Percentiles rank a stretch among this genome's conserved stretches.
Evolutionary conservation across 1,139 yeast genomes (phyloP).

Genomic region (Geotrichum europaeum): DNA sequence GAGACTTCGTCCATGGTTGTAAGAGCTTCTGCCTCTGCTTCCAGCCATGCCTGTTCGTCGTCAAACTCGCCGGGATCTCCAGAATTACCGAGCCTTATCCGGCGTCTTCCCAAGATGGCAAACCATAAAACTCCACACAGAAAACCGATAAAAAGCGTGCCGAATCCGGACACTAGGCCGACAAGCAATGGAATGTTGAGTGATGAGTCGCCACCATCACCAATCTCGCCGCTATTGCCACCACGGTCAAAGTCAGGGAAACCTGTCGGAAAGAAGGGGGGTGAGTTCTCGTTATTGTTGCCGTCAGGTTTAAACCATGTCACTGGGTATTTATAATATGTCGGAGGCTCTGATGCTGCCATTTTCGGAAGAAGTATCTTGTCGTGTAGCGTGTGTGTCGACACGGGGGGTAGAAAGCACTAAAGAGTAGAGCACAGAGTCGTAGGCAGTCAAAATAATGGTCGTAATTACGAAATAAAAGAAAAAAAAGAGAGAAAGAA

Average conservation of each 20-base stretch:
- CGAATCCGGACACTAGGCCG: conserved; percentile 36
- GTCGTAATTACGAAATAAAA: neutral
- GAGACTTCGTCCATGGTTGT: conserved; percentile 53
- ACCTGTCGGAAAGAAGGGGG: neutral
- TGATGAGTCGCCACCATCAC: conserved; percentile 5
- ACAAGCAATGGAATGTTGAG: conserved; percentile 33
- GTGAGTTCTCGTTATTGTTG: neutral
- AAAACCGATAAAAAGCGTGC: conserved; percentile 32
- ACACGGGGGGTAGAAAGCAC: neutral
- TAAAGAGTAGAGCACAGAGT: neutral
- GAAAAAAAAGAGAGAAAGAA: neutral
- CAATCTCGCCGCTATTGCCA: neutral
- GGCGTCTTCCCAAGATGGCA: conserved; percentile 30
- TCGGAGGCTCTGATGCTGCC: neutral
- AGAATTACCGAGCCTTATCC: conserved; percentile 37
- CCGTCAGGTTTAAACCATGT: neutral
- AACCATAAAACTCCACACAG: conserved; percentile 34
- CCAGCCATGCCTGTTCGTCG: conserved; percentile 56
- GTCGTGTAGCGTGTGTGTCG: neutral
- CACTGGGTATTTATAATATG: neutral
- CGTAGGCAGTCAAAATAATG: neutral
- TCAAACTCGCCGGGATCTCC: conserved; percentile 53
- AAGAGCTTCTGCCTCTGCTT: conserved; percentile 68
- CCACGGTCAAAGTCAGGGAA: neutral
- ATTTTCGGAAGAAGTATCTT: neutral